These are phyloP conservation scores for Dipodascus geniculatus DNA, from an alignment of 805 yeast species.

Conservation along the genomic window DNA sequence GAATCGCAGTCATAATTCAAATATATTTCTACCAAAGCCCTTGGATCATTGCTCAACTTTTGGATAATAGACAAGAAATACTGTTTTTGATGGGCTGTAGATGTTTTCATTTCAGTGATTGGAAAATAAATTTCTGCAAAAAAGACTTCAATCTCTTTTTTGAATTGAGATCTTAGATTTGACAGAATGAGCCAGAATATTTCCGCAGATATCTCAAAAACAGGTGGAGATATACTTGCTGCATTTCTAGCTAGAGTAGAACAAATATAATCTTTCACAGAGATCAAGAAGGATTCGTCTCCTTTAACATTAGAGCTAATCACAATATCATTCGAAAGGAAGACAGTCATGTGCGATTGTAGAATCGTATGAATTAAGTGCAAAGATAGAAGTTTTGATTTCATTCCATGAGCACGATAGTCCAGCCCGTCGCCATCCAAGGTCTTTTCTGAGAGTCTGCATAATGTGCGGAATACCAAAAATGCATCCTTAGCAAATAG, in stretches of 20 bases:
- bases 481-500: slow-evolving; percentile 81
- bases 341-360: slow-evolving; percentile 74
- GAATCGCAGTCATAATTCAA: slow-evolving; percentile 92
- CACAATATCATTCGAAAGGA: slow-evolving; percentile 34
- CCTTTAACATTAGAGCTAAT: slow-evolving; percentile 24
- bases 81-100: slow-evolving; percentile 87
- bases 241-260: slow-evolving; percentile 81
- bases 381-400: slow-evolving; percentile 81
- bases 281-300: slow-evolving; percentile 57
- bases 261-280: slow-evolving; percentile 76
- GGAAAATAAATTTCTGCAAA: slow-evolving; percentile 90
- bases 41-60: slow-evolving; percentile 76
- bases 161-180: slow-evolving; percentile 76
- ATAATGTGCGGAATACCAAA: slow-evolving; percentile 85
- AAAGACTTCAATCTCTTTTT: slow-evolving; percentile 87
- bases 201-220: slow-evolving; percentile 82
- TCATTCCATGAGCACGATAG: slow-evolving; percentile 75
- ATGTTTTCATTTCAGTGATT: slow-evolving; percentile 79
- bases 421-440: slow-evolving; percentile 52
- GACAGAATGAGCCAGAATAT: slow-evolving; percentile 85
- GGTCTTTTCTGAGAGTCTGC: slow-evolving; percentile 78
- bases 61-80: slow-evolving; percentile 73
- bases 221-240: slow-evolving; percentile 81
- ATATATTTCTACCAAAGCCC: slow-evolving; percentile 83
- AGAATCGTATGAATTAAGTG: slow-evolving; percentile 80